phyloP scores from a whole-genome alignment of 768 basidiomycete genomes.

The Termitomyces bulborhizus region DNA sequence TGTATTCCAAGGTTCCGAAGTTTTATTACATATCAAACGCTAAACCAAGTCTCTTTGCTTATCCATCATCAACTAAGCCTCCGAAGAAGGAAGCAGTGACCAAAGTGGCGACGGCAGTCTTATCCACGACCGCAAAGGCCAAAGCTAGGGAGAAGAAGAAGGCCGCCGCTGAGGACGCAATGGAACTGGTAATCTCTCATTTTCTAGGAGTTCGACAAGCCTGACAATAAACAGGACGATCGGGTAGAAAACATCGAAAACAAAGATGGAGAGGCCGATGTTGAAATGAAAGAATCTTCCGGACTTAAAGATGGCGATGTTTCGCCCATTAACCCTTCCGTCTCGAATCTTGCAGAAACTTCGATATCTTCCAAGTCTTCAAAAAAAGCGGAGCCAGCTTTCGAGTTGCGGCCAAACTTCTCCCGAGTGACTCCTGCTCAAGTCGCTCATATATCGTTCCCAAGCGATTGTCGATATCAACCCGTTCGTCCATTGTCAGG shows the following conservation, averaged over 20 bases:
- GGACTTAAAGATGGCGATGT: slow-evolving; percentile 47
- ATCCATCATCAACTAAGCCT: slow-evolving; percentile 80
- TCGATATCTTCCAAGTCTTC: slow-evolving; percentile 34
- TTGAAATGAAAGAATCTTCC: slow-evolving; percentile 65
- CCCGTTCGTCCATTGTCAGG: slow-evolving; percentile 81
- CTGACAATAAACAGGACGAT: slow-evolving; percentile 40
- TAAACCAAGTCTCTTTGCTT: slow-evolving; percentile 86
- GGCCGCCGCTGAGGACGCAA: slow-evolving; percentile 74
- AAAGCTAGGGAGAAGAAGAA: slow-evolving; percentile 93
- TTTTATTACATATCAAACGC: slow-evolving; percentile 91
- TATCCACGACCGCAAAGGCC: slow-evolving; percentile 97
- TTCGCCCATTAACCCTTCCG: slow-evolving; percentile 49
- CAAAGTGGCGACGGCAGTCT: slow-evolving; percentile 90
- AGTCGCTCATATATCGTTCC: slow-evolving; percentile 79
- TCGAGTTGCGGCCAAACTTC: slow-evolving; percentile 78
- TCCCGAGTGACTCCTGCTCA: slow-evolving; percentile 91
- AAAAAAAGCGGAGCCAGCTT: slow-evolving; percentile 69
- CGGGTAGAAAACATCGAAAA: slow-evolving; percentile 40
- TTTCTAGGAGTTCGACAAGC: not conserved
- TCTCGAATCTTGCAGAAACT: slow-evolving; percentile 41
- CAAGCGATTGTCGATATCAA: slow-evolving; percentile 71
- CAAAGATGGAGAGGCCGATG: slow-evolving; percentile 52
- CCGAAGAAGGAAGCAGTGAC: slow-evolving; percentile 89
- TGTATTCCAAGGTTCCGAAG: slow-evolving; percentile 68
- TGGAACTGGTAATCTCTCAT: slow-evolving; percentile 62